Conservation (phyloP, 768 basidiomycete species). For the Amanita subjunquillea region DNA sequence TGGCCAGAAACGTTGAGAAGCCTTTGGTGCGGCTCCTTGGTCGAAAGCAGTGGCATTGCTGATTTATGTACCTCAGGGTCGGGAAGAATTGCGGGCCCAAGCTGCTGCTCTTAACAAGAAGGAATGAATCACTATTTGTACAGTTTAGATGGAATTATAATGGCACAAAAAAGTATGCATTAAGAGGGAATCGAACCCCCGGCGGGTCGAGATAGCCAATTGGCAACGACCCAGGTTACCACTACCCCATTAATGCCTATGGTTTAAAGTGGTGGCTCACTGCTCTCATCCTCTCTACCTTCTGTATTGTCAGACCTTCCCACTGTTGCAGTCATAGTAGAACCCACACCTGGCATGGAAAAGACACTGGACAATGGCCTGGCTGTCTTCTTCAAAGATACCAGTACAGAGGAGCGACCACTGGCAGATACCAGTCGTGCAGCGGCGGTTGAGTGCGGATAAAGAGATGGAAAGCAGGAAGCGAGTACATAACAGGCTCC, state of each 20-base stretch:
- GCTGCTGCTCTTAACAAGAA: conserved; percentile 33
- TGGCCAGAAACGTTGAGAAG: conserved; percentile 32
- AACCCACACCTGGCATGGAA: too few relatives aligned
- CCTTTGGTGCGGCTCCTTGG: conserved; percentile 28
- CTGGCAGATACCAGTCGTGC: too few relatives aligned
- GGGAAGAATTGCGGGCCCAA: conserved; percentile 37
- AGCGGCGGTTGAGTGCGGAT: too few relatives aligned
- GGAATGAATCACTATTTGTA: background rate
- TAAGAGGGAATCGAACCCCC: conserved; percentile 85
- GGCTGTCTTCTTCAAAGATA: too few relatives aligned
- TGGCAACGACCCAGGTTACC: conserved; percentile 62
- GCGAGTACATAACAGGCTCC: too few relatives aligned
- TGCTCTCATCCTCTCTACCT: too few relatives aligned
- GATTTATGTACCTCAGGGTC: conserved; percentile 23
- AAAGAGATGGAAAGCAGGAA: too few relatives aligned
- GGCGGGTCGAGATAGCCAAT: conserved; percentile 51
- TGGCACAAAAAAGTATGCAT: conserved; percentile 32
- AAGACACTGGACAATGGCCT: too few relatives aligned
- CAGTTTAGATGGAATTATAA: background rate
- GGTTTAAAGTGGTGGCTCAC: too few relatives aligned
- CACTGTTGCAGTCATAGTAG: too few relatives aligned
- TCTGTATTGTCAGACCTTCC: too few relatives aligned
- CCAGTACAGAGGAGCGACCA: too few relatives aligned
- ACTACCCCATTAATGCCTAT: conserved; percentile 60
- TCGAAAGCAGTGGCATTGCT: background rate